These are phyloP conservation scores for Candida insectorum DNA, from an alignment of 805 yeast species.

Conservation along the genomic window DNA sequence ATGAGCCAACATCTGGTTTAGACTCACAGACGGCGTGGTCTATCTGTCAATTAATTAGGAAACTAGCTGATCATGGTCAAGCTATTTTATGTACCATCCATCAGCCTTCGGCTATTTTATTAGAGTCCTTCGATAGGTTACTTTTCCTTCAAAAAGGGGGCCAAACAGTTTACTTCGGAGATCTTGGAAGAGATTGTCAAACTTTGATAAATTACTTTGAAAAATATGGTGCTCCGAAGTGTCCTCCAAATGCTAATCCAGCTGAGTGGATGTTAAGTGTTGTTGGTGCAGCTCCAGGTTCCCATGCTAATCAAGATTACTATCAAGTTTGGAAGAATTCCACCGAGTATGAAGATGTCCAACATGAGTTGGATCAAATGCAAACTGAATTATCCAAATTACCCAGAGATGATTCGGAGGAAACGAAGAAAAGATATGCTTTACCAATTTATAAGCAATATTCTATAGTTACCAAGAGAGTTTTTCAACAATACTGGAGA, in stretches of 20 bases:
- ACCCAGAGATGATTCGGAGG: slow-evolving; percentile 23
- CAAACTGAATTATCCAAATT: slow-evolving; percentile 43
- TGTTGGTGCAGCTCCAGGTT: slow-evolving; percentile 81
- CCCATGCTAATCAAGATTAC: slow-evolving; percentile 69
- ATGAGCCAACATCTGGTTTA: slow-evolving; percentile 63
- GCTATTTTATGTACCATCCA: slow-evolving; percentile 61
- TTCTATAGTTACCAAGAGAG: slow-evolving; percentile 29
- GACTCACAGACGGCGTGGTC: slow-evolving; percentile 49
- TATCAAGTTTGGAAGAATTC: slow-evolving; percentile 77
- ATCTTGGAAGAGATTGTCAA: slow-evolving; percentile 61
- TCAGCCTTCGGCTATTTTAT: slow-evolving; percentile 79
- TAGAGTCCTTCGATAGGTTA: slow-evolving; percentile 76
- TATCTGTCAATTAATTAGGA: slow-evolving; percentile 37
- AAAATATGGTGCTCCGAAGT: slow-evolving; percentile 57
- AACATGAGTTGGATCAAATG: slow-evolving; percentile 60
- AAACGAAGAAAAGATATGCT: slow-evolving; percentile 29
- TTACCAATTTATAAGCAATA: slow-evolving; percentile 25
- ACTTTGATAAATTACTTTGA: slow-evolving; percentile 66
- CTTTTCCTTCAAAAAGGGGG: slow-evolving; percentile 72
- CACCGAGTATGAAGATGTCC: slow-evolving; percentile 54
- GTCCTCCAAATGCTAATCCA: slow-evolving; percentile 37
- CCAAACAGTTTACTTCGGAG: slow-evolving; percentile 77
- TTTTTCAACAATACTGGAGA: slow-evolving; percentile 44
- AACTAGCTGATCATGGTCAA: slow-evolving; percentile 39
- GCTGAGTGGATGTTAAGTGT: slow-evolving; percentile 87